phyloP scores from a whole-genome alignment of 2,329 filamentous ascomycete genomes.

The Penicillium italicum region DNA sequence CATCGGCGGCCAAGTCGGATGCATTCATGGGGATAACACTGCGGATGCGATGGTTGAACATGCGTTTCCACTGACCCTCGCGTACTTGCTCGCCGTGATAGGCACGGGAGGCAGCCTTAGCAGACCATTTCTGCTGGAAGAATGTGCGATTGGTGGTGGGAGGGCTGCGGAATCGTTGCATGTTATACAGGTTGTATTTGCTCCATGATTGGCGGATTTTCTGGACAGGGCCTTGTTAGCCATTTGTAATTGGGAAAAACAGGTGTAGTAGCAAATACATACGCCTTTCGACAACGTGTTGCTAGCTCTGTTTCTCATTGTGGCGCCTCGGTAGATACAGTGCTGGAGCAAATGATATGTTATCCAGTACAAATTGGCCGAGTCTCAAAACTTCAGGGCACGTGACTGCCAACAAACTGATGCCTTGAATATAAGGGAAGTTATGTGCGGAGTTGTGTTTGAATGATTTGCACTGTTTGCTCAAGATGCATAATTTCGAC shows the following conservation, averaged over 20 bases:
- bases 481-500: background rate
- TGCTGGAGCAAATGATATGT: conserved; percentile 9
- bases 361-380: conserved; percentile 10
- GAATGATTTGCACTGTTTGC: background rate
- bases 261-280: conserved; percentile 17
- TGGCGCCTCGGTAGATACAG: conserved; percentile 26
- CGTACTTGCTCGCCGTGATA: conserved; percentile 95
- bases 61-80: conserved; percentile 89
- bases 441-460: too few relatives aligned
- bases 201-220: conserved; percentile 96
- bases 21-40: conserved; percentile 84
- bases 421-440: conserved; percentile 19
- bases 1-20: conserved; percentile 69
- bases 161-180: conserved; percentile 55
- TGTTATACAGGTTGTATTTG: conserved; percentile 94
- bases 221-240: conserved; percentile 47
- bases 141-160: conserved; percentile 59
- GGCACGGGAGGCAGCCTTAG: conserved; percentile 75
- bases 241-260: background rate
- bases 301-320: conserved; percentile 46
- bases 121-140: conserved; percentile 97
- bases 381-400: conserved; percentile 35
- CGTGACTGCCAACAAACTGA: conserved; percentile 13
- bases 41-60: conserved; percentile 78
- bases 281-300: conserved; percentile 42